A percentile compares a stretch with the other conserved stretches of the same genome.
phyloP scores from a whole-genome alignment of 2,329 filamentous ascomycete genomes.

The Stylonectria norvegica region DNA sequence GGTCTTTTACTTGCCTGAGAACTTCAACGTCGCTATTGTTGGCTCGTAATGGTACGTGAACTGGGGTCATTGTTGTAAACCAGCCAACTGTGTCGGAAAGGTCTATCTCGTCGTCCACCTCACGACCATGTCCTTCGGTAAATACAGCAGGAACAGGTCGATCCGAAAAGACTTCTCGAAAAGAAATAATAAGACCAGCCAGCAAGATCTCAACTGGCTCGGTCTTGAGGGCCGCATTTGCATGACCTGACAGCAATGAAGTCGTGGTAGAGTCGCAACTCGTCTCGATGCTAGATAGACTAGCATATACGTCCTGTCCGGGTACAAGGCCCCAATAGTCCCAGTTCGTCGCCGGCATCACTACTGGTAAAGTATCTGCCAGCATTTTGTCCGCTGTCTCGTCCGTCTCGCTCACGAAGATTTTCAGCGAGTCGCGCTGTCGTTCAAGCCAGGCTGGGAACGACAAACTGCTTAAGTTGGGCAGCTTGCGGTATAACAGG shows the following conservation, averaged over 20 bases:
- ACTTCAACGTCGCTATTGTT: not conserved
- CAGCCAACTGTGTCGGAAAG: slow-evolving; percentile 31
- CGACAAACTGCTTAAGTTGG: not conserved
- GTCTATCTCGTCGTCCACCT: slow-evolving; percentile 26
- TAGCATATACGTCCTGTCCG: not conserved
- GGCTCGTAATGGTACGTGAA: not conserved
- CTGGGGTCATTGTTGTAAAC: slow-evolving; percentile 25
- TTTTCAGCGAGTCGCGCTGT: not conserved
- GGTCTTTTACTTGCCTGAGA: not conserved
- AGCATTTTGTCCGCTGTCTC: not conserved
- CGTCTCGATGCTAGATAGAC: not conserved
- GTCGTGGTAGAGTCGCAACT: not conserved
- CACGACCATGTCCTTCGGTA: slow-evolving; percentile 32
- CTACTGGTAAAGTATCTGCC: not conserved
- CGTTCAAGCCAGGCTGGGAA: not conserved
- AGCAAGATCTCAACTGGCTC: not conserved
- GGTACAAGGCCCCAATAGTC: not conserved
- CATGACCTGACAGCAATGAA: not conserved
- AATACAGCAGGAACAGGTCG: slow-evolving; percentile 19
- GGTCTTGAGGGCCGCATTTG: not conserved
- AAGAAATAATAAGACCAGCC: slow-evolving; percentile 3
- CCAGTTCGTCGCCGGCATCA: not conserved
- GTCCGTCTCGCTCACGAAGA: not conserved
- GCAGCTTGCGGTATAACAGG: slow-evolving; percentile 3
- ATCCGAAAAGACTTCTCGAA: slow-evolving; percentile 21